Percentiles rank a stretch among this genome's conserved stretches.
phyloP scores from a whole-genome alignment of 176 grass and related monocot species.

The Dendrocalamus sinicus region DNA sequence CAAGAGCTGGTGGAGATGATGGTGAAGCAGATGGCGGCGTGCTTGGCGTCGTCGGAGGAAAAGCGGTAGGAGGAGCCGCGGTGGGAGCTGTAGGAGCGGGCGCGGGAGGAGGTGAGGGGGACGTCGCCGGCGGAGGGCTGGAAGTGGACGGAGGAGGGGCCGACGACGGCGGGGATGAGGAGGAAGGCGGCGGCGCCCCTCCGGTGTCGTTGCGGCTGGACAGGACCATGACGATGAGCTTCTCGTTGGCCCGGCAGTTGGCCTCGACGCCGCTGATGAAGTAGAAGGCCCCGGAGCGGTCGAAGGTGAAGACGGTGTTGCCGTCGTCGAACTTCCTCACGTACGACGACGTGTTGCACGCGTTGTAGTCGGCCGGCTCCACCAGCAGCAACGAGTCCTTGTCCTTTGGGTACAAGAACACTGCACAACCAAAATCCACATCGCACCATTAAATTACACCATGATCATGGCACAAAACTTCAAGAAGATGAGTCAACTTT shows the following conservation, averaged over 20 bases:
- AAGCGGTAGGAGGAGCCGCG: background rate
- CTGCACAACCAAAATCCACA: constrained; percentile 25
- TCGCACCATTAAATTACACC: background rate
- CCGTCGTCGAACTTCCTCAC: constrained; percentile 63
- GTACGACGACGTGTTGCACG: constrained; percentile 81
- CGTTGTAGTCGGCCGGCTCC: constrained; percentile 62
- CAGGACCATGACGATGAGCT: constrained; percentile 71
- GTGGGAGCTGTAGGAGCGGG: background rate
- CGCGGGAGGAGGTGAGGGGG: constrained; percentile 7
- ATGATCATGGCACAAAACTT: background rate
- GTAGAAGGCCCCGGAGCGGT: constrained; percentile 63
- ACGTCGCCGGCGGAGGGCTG: constrained; percentile 15
- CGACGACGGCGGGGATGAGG: background rate
- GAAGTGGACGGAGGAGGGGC: constrained; percentile 31
- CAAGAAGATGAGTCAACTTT: background rate
- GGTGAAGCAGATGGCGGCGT: background rate
- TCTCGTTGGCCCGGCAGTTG: constrained; percentile 72
- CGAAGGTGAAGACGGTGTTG: constrained; percentile 60
- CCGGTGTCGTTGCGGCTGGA: constrained; percentile 36
- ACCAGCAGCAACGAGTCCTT: constrained; percentile 74
- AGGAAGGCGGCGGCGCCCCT: background rate
- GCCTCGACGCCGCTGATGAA: constrained; percentile 79
- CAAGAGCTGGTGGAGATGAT: background rate
- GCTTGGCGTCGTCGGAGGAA: background rate
- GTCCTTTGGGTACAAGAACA: constrained; percentile 63